Percentiles rank a stretch among this genome's conserved stretches.
These are phyloP conservation scores for Talaromyces adpressus DNA, from an alignment of 495 filamentous ascomycete genomes.

Conservation along the genomic window DNA sequence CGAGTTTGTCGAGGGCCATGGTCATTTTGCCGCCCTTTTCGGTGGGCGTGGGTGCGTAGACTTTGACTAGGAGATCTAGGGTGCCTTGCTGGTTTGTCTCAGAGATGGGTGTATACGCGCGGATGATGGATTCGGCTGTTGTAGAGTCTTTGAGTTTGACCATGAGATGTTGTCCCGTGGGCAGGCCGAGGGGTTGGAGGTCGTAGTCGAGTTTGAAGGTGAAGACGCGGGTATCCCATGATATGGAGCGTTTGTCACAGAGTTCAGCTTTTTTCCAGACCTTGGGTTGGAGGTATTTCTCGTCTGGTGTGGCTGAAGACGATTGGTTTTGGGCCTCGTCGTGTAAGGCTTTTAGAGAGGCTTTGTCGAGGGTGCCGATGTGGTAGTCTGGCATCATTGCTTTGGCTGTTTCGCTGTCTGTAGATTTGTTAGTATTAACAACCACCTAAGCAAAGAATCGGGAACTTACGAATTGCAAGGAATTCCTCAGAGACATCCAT, in stretches of 20 bases:
- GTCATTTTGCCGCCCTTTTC: constrained; percentile 77
- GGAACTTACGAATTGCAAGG: constrained; percentile 68
- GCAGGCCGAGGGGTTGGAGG: constrained; percentile 67
- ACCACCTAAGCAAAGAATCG: background rate
- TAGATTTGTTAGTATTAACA: constrained; percentile 1
- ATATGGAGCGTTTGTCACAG: constrained; percentile 56
- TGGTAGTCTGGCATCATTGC: constrained; percentile 87
- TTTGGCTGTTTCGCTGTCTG: constrained; percentile 89
- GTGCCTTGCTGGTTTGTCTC: constrained; percentile 51
- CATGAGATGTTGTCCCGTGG: constrained; percentile 85
- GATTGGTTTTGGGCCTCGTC: constrained; percentile 10
- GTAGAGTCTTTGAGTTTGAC: constrained; percentile 66
- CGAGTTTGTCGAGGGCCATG: constrained; percentile 65
- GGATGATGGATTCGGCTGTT: constrained; percentile 65
- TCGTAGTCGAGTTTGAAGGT: constrained; percentile 71
- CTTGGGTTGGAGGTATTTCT: constrained; percentile 63
- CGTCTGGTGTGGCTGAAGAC: constrained; percentile 32
- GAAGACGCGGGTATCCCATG: constrained; percentile 79
- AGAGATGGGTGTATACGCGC: constrained; percentile 86
- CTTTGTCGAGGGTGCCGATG: constrained; percentile 66
- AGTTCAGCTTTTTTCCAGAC: constrained; percentile 67
- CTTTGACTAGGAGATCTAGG: constrained; percentile 73
- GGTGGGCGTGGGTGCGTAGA: constrained; percentile 63
- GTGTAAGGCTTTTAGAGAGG: constrained; percentile 45
- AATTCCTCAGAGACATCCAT: constrained; percentile 91